Evolutionary conservation across 192 early-diverging fungal species (phyloP), one percentile per base, ranked within the genome.

Genomic region (Podochytrium sp.): DNA sequence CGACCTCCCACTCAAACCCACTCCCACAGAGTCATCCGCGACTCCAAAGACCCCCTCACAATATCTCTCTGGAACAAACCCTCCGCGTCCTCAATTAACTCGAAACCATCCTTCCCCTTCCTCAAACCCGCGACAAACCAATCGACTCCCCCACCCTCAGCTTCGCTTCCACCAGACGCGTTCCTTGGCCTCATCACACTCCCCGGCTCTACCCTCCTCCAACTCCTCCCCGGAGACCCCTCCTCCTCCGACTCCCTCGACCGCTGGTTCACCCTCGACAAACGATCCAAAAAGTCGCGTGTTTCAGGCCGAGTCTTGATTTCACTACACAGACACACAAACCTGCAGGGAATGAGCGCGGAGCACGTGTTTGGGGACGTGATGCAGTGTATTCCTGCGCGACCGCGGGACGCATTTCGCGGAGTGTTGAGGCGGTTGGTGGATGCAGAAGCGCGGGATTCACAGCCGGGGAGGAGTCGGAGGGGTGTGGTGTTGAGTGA

Each of bases 41-140:
- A 67, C 65, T 30, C 59, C 27, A 25, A 3, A 20, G 74, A 76
- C 20, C 68, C 74, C n/a, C 55, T 70, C 16, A 18, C 30, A 6
- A n/a, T 76, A 32, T 61, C 68, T 20, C 6, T 76, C 43, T 76
- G 74, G 74, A 76, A 76, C 43, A 61, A 73, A 50, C 39, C 59
- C 30, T 50, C 71, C 38, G 34, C n/a, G n/a, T n/a, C n/a, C n/a
- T n/a, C n/a, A n/a, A n/a, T n/a, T n/a, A n/a, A n/a, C n/a, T n/a
- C 38, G 34, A 37, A 16, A 50, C 12, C n/a, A 37, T 61, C 49
- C 23, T 39, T 29, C 37, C 47, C 7, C 67, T 5, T 2, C 67
- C 14, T 38, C 12, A 51, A 37, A 43, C 39, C 57, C 30, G 6
- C 30, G 3, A 4, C 49, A 37, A 50, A n/a, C n/a, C n/a, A n/a